A percentile compares a stretch with the other conserved stretches of the same genome.
These are phyloP conservation scores for Russula foetens DNA, from an alignment of 768 basidiomycete genomes.

Conservation along the genomic window DNA sequence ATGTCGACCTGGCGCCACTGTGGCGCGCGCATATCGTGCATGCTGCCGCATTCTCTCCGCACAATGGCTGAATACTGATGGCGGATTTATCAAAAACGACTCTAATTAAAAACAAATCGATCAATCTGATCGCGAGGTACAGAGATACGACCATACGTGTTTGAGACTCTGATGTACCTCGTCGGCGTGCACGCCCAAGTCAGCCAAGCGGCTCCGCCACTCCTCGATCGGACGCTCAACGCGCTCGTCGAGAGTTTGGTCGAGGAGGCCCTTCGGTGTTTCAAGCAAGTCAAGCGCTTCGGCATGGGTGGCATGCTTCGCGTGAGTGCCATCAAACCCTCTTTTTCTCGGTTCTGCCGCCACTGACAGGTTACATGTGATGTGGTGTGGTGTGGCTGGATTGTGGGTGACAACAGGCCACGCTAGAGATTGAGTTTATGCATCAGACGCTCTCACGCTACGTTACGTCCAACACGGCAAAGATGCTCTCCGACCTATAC, in stretches of 20 bases:
- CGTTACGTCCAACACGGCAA: slow-evolving; percentile 71
- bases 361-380: neutral
- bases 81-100: neutral
- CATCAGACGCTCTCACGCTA: slow-evolving; percentile 92
- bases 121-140: slow-evolving; percentile 14
- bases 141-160: slow-evolving; percentile 96
- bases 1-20: too few species aligned
- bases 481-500: slow-evolving; percentile 86
- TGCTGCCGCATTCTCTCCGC: too few species aligned
- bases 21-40: too few species aligned
- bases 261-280: slow-evolving; percentile 73
- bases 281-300: slow-evolving; percentile 83
- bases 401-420: slow-evolving; percentile 51
- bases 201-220: slow-evolving; percentile 64
- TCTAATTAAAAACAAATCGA: too few species aligned
- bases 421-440: slow-evolving; percentile 97
- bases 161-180: slow-evolving; percentile 76
- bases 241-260: slow-evolving; percentile 78
- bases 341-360: neutral
- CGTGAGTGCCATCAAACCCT: slow-evolving; percentile 41
- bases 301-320: slow-evolving; percentile 99
- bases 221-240: slow-evolving; percentile 77
- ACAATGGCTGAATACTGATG: too few species aligned
- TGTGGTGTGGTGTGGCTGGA: too few species aligned
- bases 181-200: slow-evolving; percentile 92